phyloP scores from a whole-genome alignment of 1,139 yeast genomes.

The Magnusiomyces suaveolens region DNA sequence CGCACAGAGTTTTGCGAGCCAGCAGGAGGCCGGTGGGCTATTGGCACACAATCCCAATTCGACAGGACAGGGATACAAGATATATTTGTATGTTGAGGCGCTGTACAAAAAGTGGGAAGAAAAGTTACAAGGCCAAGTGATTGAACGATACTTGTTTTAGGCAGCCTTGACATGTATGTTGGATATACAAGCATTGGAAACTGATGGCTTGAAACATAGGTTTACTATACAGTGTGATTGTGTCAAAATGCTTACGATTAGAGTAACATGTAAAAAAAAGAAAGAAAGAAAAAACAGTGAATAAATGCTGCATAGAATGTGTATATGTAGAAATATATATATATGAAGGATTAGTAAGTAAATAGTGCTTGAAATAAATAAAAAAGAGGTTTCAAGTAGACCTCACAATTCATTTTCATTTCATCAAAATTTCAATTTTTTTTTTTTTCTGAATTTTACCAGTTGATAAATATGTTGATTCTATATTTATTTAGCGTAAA shows the following conservation, averaged over 20 bases:
- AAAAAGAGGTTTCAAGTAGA: background rate
- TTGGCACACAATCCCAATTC: background rate
- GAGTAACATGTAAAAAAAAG: background rate
- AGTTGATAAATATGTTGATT: background rate
- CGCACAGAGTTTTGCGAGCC: background rate
- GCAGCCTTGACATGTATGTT: too few species aligned
- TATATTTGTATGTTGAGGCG: conserved; percentile 48
- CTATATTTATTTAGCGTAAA: conserved; percentile 62
- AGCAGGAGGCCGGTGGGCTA: background rate
- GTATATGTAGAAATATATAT: background rate
- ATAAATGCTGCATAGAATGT: background rate
- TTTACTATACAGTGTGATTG: too few species aligned
- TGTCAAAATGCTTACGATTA: background rate
- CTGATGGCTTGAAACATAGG: too few species aligned
- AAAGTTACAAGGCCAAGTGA: conserved; percentile 61
- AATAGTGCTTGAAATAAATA: background rate
- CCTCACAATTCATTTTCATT: background rate
- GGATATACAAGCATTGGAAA: too few species aligned
- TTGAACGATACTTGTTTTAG: conserved; percentile 27
- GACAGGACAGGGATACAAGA: conserved; percentile 32
- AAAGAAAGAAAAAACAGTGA: background rate
- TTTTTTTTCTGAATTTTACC: background rate
- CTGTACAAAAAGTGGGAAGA: conserved; percentile 57
- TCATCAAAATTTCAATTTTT: background rate
- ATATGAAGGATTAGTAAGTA: background rate